Evolutionary conservation across 768 basidiomycete genomes (phyloP).

Genomic region (Lactarius psammicola): DNA sequence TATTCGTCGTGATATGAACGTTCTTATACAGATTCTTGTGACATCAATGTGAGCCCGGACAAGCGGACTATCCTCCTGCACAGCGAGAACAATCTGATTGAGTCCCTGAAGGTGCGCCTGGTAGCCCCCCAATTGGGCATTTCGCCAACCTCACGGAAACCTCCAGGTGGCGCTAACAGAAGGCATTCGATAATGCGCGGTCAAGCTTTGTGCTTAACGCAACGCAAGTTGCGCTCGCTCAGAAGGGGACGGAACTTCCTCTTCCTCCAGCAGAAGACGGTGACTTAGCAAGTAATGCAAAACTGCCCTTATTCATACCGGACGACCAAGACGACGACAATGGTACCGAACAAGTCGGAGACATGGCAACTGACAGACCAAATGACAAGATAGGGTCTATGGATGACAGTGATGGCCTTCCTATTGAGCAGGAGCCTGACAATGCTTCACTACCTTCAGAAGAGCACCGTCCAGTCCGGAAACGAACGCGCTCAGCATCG

Average conservation of each 20-base stretch:
- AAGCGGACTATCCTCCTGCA: slow-evolving; percentile 95
- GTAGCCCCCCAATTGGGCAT: not conserved
- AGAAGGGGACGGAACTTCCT: slow-evolving; percentile 3
- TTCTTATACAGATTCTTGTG: slow-evolving; percentile 58
- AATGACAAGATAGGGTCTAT: not conserved
- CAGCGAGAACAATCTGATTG: slow-evolving; percentile 76
- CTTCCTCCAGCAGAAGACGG: not conserved
- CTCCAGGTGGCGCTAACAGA: slow-evolving; percentile 22
- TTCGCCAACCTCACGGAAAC: not conserved
- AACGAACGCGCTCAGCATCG: slow-evolving; percentile 15
- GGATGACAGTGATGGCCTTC: not conserved
- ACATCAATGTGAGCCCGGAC: slow-evolving; percentile 95
- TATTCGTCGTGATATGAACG: slow-evolving; percentile 3
- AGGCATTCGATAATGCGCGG: slow-evolving; percentile 19
- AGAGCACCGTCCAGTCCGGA: not conserved
- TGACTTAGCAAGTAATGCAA: not conserved
- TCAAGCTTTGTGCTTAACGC: slow-evolving; percentile 28
- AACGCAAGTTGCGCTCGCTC: slow-evolving; percentile 18
- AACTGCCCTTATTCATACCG: slow-evolving; percentile 15
- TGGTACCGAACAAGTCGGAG: not conserved
- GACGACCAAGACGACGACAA: slow-evolving; percentile 2
- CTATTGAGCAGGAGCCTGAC: not conserved
- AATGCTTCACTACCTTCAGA: not conserved
- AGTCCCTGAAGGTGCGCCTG: slow-evolving; percentile 65
- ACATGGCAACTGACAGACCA: not conserved